phyloP scores from a whole-genome alignment of 371 early-diverging fungal genomes.

The Actinomucor elegans region DNA sequence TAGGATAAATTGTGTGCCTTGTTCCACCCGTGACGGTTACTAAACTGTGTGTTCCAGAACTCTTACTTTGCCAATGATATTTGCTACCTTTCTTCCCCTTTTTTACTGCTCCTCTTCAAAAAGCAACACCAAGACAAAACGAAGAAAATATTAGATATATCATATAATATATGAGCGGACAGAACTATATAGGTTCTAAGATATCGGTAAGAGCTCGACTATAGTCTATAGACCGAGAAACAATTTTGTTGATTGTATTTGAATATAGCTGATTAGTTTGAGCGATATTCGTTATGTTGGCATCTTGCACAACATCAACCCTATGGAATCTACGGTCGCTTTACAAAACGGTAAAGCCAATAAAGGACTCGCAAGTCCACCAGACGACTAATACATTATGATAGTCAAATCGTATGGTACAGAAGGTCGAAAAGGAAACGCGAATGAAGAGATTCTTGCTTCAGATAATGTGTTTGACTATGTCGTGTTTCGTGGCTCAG shows the following conservation, averaged over 20 bases:
- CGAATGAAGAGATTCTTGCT: slow-evolving; percentile 79
- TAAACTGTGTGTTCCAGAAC: no score
- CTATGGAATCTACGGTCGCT: slow-evolving; percentile 83
- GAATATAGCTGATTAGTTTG: slow-evolving; percentile 72
- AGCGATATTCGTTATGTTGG: slow-evolving; percentile 92
- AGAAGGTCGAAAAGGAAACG: slow-evolving; percentile 77
- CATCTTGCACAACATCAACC: slow-evolving; percentile 82
- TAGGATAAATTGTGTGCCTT: no score
- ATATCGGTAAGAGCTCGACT: slow-evolving; percentile 65
- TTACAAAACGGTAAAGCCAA: slow-evolving; percentile 82
- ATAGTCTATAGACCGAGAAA: no score
- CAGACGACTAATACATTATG: background rate
- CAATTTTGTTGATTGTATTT: no score
- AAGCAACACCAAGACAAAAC: background rate
- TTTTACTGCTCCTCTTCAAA: slow-evolving; percentile 1
- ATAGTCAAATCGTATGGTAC: slow-evolving; percentile 82
- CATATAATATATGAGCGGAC: slow-evolving; percentile 61
- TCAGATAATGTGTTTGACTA: slow-evolving; percentile 83
- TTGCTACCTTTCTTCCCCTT: background rate
- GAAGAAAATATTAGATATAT: no score
- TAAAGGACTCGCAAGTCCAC: background rate
- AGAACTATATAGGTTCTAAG: slow-evolving; percentile 70
- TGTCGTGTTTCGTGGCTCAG: slow-evolving; percentile 90
- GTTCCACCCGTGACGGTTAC: no score
- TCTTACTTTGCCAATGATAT: no score